Base-by-base conservation (phyloP, 768 basidiomycete species). In the Tricholoma saponaceum region DNA sequence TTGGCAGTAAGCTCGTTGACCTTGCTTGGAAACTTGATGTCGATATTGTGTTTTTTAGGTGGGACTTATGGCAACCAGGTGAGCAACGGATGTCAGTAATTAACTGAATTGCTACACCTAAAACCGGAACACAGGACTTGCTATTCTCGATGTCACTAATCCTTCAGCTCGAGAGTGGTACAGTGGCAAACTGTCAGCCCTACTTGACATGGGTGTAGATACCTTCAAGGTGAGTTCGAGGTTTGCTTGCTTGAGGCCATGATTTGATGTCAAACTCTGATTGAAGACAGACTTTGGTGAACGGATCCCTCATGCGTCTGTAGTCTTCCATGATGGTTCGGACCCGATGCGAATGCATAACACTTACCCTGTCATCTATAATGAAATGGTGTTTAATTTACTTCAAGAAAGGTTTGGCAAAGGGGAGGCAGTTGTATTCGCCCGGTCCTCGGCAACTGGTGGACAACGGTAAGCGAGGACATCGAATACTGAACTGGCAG, bases 301-400 rank as follows among this genome's bases (percentile, higher is more conserved):
- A 68, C 81, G 87, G 10, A 89, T 90, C 52, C 88, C 88, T 1
- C 87, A 89, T 65, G 70, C 82, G 0, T 75, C 77, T 22, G 80
- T 89, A 54, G 73, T 73, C 16, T 90, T 80, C 75, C 76, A 85
- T 65, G 83, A 89, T 61, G 84, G 85, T 8, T 84, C 83, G 9
- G 85, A 89, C 66, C 84, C 88, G 0, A 79, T 80, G 72, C 76
- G 81, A 57, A 81, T 86, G 75, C 88, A 91, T 75, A 91, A 90
- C 65, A 74, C 76, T n/a, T 90, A 86, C 67, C 75, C 88, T 4
- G 79, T 84, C 8, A 67, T 83, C 0, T 90, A 89, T 73, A 91
- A 91, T 67, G 77, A 85, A 60, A 70, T 85, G 55, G 88, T 91
- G 13, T 90, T 86, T 71, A 72, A 78, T 16, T 62, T 87, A 8